Evolutionary conservation across 345 rosid genomes (phyloP).

Genomic region (Rhodomyrtus tomentosa): DNA sequence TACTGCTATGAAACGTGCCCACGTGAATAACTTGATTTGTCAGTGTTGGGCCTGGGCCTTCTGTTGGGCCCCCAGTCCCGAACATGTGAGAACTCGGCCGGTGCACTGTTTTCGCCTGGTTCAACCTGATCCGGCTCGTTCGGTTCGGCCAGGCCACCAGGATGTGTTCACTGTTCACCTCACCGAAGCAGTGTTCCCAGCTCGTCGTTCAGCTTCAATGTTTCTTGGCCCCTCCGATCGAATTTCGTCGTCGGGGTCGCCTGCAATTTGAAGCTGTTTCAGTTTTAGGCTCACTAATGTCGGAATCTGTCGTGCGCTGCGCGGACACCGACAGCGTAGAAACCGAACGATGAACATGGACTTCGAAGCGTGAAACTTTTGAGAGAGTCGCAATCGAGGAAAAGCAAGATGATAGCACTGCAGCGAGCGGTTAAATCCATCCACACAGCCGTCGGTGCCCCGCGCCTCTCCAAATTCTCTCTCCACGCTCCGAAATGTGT

Average conservation of each 20-base stretch:
- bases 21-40: not conserved
- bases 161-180: not conserved
- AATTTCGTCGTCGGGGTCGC: not conserved
- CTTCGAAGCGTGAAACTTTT: not conserved
- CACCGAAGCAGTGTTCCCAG: not conserved
- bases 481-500: constrained; percentile 52
- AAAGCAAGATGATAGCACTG: constrained; percentile 5
- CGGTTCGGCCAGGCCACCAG: not conserved
- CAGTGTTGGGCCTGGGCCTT: not conserved
- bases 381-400: not conserved
- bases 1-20: not conserved
- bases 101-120: not conserved
- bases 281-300: not conserved
- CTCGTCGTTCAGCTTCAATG: not conserved
- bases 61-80: not conserved
- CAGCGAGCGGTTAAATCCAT: constrained; percentile 27
- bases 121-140: not conserved
- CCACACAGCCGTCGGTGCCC: constrained; percentile 21
- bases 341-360: not conserved
- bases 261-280: not conserved
- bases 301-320: not conserved
- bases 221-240: not conserved
- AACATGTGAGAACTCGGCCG: not conserved
- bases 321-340: not conserved
- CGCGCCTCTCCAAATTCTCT: constrained; percentile 40